Evolutionary conservation across 352 stramenopile species (phyloP).

Genomic region (Thalassiosira ordinaria): DNA sequence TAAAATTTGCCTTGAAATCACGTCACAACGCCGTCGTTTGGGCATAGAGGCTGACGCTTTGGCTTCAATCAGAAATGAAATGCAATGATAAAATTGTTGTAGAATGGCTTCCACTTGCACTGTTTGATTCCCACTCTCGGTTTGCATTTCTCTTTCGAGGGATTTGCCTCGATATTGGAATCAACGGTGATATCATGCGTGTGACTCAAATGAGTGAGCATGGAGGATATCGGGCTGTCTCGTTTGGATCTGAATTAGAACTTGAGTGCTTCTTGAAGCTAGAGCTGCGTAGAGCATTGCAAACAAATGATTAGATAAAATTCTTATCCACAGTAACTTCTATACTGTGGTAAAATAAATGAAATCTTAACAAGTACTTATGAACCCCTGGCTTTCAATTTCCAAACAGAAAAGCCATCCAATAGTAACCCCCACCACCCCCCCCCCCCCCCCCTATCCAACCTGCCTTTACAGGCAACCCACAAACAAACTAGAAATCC

Average conservation of each 20-base stretch:
- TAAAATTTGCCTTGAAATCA: too few relatives aligned
- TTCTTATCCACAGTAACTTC: too few relatives aligned
- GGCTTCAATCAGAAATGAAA: constrained; percentile 45
- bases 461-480: too few relatives aligned
- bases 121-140: constrained; percentile 76
- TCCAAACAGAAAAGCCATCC: too few relatives aligned
- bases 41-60: constrained; percentile 27
- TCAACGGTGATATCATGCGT: constrained; percentile 65
- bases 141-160: constrained; percentile 65
- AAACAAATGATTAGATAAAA: too few relatives aligned
- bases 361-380: too few relatives aligned
- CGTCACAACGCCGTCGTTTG: constrained; percentile 1
- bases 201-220: constrained; percentile 55
- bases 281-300: constrained; percentile 30
- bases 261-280: constrained; percentile 77
- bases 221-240: constrained; percentile 61
- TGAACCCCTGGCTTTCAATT: too few relatives aligned
- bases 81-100: constrained; percentile 44
- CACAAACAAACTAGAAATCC: too few relatives aligned
- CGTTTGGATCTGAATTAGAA: constrained; percentile 76
- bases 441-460: too few relatives aligned
- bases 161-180: constrained; percentile 65
- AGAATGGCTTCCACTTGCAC: constrained; percentile 66
- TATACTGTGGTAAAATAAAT: too few relatives aligned
- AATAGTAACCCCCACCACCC: too few relatives aligned